Percentiles rank a stretch among this genome's conserved stretches.
These are phyloP conservation scores for Oryza officinalis DNA, from an alignment of 176 grass and related monocot species.

Conservation along the genomic window DNA sequence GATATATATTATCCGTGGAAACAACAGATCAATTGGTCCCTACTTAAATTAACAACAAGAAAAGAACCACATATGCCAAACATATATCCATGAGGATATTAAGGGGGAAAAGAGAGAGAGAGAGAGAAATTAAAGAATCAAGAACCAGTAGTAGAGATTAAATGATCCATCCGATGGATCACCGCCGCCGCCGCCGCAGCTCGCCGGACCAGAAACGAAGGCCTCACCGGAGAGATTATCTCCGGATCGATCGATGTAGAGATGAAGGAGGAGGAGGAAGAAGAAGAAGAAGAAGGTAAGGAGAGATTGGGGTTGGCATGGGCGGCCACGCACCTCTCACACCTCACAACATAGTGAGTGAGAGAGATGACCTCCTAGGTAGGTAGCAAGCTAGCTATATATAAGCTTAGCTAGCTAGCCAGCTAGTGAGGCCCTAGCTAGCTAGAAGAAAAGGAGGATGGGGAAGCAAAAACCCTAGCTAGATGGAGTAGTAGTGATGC, in stretches of 20 bases:
- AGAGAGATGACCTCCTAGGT: constrained; percentile 5
- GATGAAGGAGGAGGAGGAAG: background rate
- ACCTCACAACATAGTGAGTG: background rate
- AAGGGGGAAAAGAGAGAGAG: background rate
- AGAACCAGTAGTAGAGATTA: background rate
- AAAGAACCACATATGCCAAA: background rate
- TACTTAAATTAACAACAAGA: background rate
- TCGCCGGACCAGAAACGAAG: background rate
- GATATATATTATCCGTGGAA: background rate
- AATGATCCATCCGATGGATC: background rate
- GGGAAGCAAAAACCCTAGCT: constrained; percentile 41
- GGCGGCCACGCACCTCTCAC: background rate
- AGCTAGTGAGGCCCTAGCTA: background rate
- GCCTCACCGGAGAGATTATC: background rate
- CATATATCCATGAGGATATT: background rate
- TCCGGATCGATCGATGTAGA: background rate
- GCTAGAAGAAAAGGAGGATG: background rate
- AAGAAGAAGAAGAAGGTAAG: background rate
- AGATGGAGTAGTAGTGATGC: background rate
- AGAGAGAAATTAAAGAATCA: background rate
- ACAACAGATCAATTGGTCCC: background rate
- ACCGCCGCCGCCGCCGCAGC: background rate
- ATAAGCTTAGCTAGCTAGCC: constrained; percentile 11
- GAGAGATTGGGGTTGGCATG: background rate
- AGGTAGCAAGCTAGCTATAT: constrained; percentile 37